Percentiles rank a stretch among this genome's conserved stretches.
phyloP scores from a whole-genome alignment of 495 filamentous ascomycete genomes.

The Podospora tetraspora region DNA sequence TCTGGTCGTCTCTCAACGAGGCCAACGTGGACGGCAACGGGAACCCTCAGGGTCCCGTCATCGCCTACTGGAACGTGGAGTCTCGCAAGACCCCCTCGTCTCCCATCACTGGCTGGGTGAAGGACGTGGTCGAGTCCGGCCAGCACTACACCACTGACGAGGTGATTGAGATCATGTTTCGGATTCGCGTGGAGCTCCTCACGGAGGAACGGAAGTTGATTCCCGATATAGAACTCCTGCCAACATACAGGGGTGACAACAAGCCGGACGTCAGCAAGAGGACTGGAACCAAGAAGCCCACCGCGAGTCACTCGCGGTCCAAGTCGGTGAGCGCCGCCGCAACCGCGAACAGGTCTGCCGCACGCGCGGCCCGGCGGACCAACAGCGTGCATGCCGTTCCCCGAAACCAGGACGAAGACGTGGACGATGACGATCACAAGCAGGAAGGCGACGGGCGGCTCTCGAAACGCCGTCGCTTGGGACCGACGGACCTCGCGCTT shows the following conservation, averaged over 20 bases:
- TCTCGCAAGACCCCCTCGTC: conserved; percentile 7
- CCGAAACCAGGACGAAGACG: background rate
- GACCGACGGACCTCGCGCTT: background rate
- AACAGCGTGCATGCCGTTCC: background rate
- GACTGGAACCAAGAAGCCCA: conserved; percentile 1
- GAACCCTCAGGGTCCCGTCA: background rate
- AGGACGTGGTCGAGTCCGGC: conserved; percentile 18
- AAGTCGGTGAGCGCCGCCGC: background rate
- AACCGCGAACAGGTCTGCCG: background rate
- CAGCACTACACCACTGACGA: conserved; percentile 34
- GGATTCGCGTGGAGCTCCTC: conserved; percentile 27
- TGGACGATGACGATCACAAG: no score
- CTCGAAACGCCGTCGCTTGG: background rate
- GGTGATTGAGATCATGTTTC: conserved; percentile 38
- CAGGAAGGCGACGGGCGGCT: background rate
- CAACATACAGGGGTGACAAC: conserved; percentile 40
- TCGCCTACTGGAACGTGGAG: background rate
- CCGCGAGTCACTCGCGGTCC: conserved; percentile 8
- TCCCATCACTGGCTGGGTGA: conserved; percentile 43
- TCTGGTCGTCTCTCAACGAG: conserved; percentile 48
- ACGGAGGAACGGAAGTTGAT: conserved; percentile 31
- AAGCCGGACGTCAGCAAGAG: conserved; percentile 1
- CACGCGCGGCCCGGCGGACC: no score
- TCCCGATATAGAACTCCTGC: conserved; percentile 66
- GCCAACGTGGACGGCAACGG: conserved; percentile 29